These are phyloP conservation scores for Epithemia pelagica DNA, from an alignment of 108 stramenopile genomes.

Conservation along the genomic window DNA sequence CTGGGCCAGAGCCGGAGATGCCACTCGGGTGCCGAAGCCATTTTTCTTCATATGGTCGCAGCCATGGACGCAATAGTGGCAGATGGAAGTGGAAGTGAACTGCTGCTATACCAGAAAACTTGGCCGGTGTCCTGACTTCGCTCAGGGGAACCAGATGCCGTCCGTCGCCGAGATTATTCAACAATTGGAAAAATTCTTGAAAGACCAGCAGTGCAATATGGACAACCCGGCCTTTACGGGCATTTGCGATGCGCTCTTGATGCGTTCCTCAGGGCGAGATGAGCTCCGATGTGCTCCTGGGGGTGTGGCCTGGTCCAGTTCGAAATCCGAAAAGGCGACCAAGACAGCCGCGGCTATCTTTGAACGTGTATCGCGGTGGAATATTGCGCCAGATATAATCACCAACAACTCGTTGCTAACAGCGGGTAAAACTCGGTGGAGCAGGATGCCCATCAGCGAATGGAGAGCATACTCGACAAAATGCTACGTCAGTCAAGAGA, in stretches of 20 bases:
- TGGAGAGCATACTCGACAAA: neutral
- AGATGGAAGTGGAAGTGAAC: neutral
- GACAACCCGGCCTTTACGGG: too few relatives aligned
- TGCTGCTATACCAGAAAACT: neutral
- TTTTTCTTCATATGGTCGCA: neutral
- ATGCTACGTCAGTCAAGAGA: neutral
- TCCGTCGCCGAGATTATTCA: neutral
- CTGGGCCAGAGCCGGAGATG: slow-evolving; percentile 3
- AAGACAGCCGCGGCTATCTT: neutral
- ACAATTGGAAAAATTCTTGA: neutral
- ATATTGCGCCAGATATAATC: neutral
- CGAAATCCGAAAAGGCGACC: neutral
- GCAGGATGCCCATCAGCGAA: neutral
- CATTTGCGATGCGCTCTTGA: neutral
- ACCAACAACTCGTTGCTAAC: neutral
- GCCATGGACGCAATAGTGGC: neutral
- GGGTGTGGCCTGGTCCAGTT: neutral
- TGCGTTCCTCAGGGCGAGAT: neutral
- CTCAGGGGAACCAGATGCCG: neutral
- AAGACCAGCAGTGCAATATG: neutral
- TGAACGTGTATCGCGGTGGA: neutral
- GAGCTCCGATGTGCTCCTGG: neutral
- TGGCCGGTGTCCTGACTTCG: neutral
- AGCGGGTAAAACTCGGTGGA: neutral
- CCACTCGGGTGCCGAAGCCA: neutral